Conservation (phyloP, 768 basidiomycete species). For the Mycena leptocephala region DNA sequence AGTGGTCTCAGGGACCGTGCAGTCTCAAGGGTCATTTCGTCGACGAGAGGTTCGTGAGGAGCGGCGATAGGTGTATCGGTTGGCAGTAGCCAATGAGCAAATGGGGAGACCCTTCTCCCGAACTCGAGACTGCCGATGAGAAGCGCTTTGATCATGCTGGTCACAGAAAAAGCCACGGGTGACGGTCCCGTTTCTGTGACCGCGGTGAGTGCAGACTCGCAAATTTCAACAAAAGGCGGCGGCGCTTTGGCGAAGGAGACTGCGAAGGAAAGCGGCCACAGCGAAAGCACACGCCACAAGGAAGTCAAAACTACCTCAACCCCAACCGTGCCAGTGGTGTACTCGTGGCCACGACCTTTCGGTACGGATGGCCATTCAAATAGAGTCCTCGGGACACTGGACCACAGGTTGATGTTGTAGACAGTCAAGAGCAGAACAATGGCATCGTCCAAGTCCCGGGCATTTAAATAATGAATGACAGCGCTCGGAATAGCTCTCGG, state of each 20-base stretch:
- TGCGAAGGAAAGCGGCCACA: background rate
- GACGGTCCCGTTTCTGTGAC: background rate
- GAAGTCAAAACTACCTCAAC: background rate
- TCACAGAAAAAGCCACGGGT: background rate
- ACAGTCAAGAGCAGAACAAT: background rate
- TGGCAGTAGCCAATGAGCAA: background rate
- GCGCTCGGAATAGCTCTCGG: background rate
- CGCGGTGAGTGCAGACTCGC: background rate
- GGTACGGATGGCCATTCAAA: background rate
- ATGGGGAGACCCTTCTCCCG: background rate
- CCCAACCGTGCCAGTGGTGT: background rate
- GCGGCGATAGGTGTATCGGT: background rate
- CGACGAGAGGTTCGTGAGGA: no score
- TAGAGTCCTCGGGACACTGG: background rate
- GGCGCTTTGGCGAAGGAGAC: background rate
- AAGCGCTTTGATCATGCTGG: background rate
- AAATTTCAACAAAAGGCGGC: background rate
- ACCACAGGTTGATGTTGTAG: background rate
- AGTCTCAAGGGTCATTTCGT: background rate
- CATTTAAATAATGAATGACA: background rate
- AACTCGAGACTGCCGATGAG: background rate
- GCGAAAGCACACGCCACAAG: background rate
- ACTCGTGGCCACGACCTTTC: background rate
- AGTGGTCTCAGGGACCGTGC: background rate
- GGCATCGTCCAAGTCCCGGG: background rate